Evolutionary conservation across 306 rosid species (phyloP).

Genomic region (Vigna nakashimae): DNA sequence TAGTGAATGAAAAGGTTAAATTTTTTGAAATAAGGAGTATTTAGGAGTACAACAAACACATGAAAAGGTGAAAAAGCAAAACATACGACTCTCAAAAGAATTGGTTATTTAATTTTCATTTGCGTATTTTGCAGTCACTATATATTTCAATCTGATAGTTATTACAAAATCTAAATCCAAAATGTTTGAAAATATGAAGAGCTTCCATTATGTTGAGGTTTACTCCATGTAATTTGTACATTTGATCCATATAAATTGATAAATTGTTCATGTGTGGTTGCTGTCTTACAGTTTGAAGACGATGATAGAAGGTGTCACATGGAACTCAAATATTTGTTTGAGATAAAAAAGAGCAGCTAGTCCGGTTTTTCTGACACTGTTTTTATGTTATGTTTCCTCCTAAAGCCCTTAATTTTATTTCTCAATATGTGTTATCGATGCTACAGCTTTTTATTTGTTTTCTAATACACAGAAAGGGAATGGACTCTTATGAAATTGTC

Average conservation of each 20-base stretch:
- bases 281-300: slow-evolving; percentile 58
- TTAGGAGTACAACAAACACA: not conserved
- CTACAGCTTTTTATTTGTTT: slow-evolving; percentile 30
- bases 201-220: not conserved
- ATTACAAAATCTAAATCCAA: slow-evolving; percentile 14
- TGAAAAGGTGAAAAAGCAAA: not conserved
- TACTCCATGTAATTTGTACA: not conserved
- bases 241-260: slow-evolving; percentile 19
- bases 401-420: slow-evolving; percentile 13
- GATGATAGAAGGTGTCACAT: slow-evolving; percentile 56
- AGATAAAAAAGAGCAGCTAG: slow-evolving; percentile 53
- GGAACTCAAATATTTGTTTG: slow-evolving; percentile 59
- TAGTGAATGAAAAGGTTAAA: not conserved
- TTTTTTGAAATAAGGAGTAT: not conserved
- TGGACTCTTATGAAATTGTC: slow-evolving; percentile 1
- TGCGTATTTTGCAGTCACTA: not conserved
- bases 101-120: not conserved
- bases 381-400: slow-evolving; percentile 3
- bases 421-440: slow-evolving; percentile 13
- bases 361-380: slow-evolving; percentile 1
- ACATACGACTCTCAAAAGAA: not conserved
- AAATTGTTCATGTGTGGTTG: slow-evolving; percentile 18
- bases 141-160: slow-evolving; percentile 18
- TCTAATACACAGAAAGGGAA: slow-evolving; percentile 13
- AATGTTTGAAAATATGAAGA: not conserved